Base-by-base conservation (phyloP, 495 filamentous ascomycete genomes). In the Penicillium paxilli region DNA sequence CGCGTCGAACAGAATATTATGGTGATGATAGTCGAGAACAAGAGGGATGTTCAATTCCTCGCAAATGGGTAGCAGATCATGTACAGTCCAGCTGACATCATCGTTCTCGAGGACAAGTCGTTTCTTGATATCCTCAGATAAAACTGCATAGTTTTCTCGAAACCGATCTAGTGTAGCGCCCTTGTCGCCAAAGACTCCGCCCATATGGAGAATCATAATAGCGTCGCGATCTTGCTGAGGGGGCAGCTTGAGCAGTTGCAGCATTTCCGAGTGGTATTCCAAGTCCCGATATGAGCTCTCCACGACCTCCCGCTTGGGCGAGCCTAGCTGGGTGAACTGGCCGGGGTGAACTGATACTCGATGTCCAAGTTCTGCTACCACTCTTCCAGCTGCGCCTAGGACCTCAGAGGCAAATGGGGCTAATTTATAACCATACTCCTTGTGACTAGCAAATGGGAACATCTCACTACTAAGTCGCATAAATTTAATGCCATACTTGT, bases 201-300 rank as follows among this genome's bases (percentile, higher is more conserved):
- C 94, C 84, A 98, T 91, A 61, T 98, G 94, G 2, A 98, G 64
- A 51, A 97, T 91, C 90, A 98, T 94, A 35, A 97, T 85, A 5
- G 94, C 92, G 68, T 97, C 91, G 19, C 87, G 85, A 64, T 97
- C 78, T 49, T 86, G 81, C 65, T 98, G 92, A 16, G 83, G 81
- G 0, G 91, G 89, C 0, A 97, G 74, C 19, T 81, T 85, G 14
- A 97, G 83, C 1, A 96, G 80, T 10, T 80, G 80, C 0, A 97
- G 80, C 77, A 97, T 69, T 68, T 98, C 92, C 30, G 87, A 86
- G 65, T 97, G 93, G 58, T 94, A 98, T 42, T 89, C 89, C 0
- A 98, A 80, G 71, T 96, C 94, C 3, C 92, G 83, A 8, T 92
- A 64, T 1, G 92, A 83, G 51, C 79, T 87, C 35, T 83, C 76